These are phyloP conservation scores for Trichoderma parareesei DNA, from an alignment of 495 filamentous ascomycete genomes.

Conservation along the genomic window DNA sequence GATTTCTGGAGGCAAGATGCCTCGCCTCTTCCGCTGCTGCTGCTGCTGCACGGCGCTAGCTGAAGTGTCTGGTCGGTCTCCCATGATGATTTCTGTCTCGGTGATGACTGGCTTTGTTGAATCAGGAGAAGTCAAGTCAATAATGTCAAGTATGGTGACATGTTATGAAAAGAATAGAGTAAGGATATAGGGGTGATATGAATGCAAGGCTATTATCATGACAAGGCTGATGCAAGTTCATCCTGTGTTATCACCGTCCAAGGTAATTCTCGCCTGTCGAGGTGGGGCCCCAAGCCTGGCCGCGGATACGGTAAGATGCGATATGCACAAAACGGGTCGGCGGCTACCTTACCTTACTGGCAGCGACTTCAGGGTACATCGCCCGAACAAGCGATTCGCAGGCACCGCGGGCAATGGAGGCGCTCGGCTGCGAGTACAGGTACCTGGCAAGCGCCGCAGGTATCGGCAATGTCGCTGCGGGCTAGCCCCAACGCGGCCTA, in stretches of 20 bases:
- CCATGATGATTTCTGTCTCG: neutral
- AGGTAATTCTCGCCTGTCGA: neutral
- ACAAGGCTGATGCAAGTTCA: neutral
- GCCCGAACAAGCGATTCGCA: neutral
- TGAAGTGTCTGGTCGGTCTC: neutral
- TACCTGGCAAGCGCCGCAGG: neutral
- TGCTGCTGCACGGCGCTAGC: neutral
- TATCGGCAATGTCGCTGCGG: neutral
- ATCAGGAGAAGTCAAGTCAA: too few relatives aligned
- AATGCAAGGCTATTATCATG: too few relatives aligned
- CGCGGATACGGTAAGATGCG: neutral
- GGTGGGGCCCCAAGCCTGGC: neutral
- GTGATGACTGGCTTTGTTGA: neutral
- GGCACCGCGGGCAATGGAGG: neutral
- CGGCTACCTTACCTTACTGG: neutral
- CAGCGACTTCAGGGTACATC: neutral
- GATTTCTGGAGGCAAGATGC: constrained; percentile 29
- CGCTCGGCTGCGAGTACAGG: neutral
- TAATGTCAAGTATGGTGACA: too few relatives aligned
- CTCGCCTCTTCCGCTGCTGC: constrained; percentile 12
- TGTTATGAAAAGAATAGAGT: too few relatives aligned
- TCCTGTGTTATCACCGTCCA: neutral
- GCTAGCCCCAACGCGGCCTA: constrained; percentile 9
- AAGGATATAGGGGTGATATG: too few relatives aligned
- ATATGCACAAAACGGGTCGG: constrained; percentile 9